These are phyloP conservation scores for Tricladium varicosporioides DNA, from an alignment of 2,329 filamentous ascomycete species.

Conservation along the genomic window DNA sequence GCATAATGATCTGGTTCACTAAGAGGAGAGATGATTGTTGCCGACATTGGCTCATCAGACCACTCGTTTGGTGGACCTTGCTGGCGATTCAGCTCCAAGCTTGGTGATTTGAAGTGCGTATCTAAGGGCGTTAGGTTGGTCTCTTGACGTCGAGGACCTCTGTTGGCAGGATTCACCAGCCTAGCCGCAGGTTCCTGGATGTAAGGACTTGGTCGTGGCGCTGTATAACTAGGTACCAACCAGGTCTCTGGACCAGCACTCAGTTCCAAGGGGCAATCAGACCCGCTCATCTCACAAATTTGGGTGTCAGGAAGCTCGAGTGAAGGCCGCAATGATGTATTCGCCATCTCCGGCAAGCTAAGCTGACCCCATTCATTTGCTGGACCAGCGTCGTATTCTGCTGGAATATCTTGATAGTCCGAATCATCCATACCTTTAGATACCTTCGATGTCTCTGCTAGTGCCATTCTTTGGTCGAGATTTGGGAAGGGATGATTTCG, in stretches of 20 bases:
- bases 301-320: slow-evolving; percentile 25
- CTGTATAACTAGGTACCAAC: slow-evolving; percentile 20
- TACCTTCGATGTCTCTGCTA: slow-evolving; percentile 8
- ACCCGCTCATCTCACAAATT: slow-evolving; percentile 27
- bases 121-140: slow-evolving; percentile 10
- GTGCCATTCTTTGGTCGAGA: slow-evolving; percentile 12
- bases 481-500: slow-evolving; percentile 3
- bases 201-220: slow-evolving; percentile 18
- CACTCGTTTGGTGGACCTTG: not conserved
- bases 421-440: not conserved
- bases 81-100: not conserved
- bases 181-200: slow-evolving; percentile 2
- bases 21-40: slow-evolving; percentile 11
- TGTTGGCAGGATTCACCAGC: slow-evolving; percentile 1
- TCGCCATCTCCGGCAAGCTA: slow-evolving; percentile 9
- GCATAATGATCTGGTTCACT: slow-evolving; percentile 6
- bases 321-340: slow-evolving; percentile 16
- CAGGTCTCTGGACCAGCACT: slow-evolving; percentile 17
- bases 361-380: slow-evolving; percentile 11
- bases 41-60: slow-evolving; percentile 11
- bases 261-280: slow-evolving; percentile 22
- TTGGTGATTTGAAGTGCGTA: slow-evolving; percentile 1
- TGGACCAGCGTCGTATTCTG: slow-evolving; percentile 10
- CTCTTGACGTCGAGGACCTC: not conserved
- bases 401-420: slow-evolving; percentile 6